These are phyloP conservation scores for Emericellopsis atlantica DNA, from an alignment of 2,329 filamentous ascomycete species.

Conservation along the genomic window DNA sequence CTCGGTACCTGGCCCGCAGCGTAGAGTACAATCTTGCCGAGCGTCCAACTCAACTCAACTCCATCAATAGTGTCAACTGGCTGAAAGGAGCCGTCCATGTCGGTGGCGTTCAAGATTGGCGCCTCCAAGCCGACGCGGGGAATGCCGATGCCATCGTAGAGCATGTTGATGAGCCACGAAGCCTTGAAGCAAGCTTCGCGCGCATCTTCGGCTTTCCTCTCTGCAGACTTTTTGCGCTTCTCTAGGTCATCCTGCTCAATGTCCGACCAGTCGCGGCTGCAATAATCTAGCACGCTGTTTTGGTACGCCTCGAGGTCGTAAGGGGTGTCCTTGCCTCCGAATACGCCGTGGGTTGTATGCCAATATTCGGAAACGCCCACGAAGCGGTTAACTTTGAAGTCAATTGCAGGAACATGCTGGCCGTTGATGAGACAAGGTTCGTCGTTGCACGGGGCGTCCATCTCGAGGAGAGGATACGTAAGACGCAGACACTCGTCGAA, in stretches of 20 bases:
- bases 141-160: slow-evolving; percentile 91
- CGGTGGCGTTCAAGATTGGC: slow-evolving; percentile 8
- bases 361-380: slow-evolving; percentile 97
- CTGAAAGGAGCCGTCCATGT: slow-evolving; percentile 72
- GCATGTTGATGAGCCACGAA: slow-evolving; percentile 91
- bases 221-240: slow-evolving; percentile 57
- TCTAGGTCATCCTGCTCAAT: slow-evolving; percentile 54
- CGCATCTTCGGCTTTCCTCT: slow-evolving; percentile 66
- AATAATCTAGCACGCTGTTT: slow-evolving; percentile 71
- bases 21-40: slow-evolving; percentile 93
- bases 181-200: slow-evolving; percentile 94
- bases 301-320: slow-evolving; percentile 92
- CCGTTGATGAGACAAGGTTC: slow-evolving; percentile 82
- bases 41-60: slow-evolving; percentile 91
- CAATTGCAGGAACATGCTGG: slow-evolving; percentile 85
- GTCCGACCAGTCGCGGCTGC: slow-evolving; percentile 66
- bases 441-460: slow-evolving; percentile 74
- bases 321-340: slow-evolving; percentile 64
- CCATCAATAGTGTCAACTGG: slow-evolving; percentile 86
- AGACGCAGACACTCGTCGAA: slow-evolving; percentile 75
- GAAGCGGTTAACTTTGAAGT: slow-evolving; percentile 96
- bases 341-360: slow-evolving; percentile 95
- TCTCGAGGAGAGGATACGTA: slow-evolving; percentile 79
- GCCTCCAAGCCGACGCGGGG: slow-evolving; percentile 72
- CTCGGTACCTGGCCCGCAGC: slow-evolving; percentile 79